These are phyloP conservation scores for Cyclostephanos invisitatus DNA, from an alignment of 108 stramenopile species.

Conservation along the genomic window DNA sequence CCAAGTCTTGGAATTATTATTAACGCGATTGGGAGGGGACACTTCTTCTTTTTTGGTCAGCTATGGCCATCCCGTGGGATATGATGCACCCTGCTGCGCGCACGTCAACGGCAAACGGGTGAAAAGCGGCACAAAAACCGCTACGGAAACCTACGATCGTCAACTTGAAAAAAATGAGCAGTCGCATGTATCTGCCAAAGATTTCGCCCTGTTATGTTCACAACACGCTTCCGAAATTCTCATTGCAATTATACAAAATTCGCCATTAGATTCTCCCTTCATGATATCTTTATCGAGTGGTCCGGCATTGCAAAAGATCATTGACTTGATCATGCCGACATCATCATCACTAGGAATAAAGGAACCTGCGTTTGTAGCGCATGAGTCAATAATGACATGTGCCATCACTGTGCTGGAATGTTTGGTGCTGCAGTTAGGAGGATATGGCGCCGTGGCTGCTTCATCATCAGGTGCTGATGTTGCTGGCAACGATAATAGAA, in stretches of 20 bases:
- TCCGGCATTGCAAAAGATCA: slow-evolving; percentile 56
- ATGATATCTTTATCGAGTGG: slow-evolving; percentile 63
- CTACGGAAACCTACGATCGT: not conserved
- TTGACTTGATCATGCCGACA: slow-evolving; percentile 26
- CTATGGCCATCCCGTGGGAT: slow-evolving; percentile 44
- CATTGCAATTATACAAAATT: slow-evolving; percentile 84
- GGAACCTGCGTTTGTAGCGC: slow-evolving; percentile 44
- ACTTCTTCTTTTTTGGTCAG: slow-evolving; percentile 37
- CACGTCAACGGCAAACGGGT: not conserved
- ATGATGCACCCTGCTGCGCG: slow-evolving; percentile 1
- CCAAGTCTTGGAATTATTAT: slow-evolving; percentile 59
- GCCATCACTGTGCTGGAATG: slow-evolving; percentile 84
- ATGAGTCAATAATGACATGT: slow-evolving; percentile 76
- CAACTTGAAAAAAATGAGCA: slow-evolving; percentile 12
- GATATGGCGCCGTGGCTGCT: slow-evolving; percentile 74
- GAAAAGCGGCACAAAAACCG: not conserved
- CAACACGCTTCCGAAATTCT: slow-evolving; percentile 85
- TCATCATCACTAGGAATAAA: slow-evolving; percentile 7
- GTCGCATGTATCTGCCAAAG: slow-evolving; percentile 33
- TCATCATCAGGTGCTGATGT: slow-evolving; percentile 5
- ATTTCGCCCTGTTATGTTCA: slow-evolving; percentile 29
- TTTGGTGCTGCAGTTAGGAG: slow-evolving; percentile 85
- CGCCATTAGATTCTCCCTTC: slow-evolving; percentile 64
- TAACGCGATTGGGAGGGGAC: slow-evolving; percentile 53
- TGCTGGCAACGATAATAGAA: slow-evolving; percentile 6